Percentiles rank a stretch among this genome's conserved stretches.
These are phyloP conservation scores for Amphibolis antarctica DNA, from an alignment of 106 monocot genomes.

Conservation along the genomic window DNA sequence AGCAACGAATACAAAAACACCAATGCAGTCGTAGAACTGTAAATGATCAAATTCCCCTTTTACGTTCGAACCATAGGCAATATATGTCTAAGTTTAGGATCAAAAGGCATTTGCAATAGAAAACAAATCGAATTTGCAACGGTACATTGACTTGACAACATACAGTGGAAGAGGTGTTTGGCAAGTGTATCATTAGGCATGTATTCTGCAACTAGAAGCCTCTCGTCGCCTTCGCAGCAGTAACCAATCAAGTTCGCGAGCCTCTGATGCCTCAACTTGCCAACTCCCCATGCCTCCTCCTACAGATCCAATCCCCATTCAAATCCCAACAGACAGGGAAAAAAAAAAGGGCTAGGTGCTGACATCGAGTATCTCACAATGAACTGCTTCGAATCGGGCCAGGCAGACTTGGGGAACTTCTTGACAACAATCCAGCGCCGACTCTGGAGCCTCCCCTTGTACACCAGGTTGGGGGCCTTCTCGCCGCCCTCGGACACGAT, in stretches of 20 bases:
- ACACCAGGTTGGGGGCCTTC: constrained; percentile 81
- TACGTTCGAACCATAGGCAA: no score
- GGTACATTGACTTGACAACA: not conserved
- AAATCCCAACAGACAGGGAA: not conserved
- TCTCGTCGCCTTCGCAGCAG: constrained; percentile 63
- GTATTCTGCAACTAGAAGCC: constrained; percentile 58
- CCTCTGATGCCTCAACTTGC: constrained; percentile 44
- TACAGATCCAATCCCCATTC: constrained; percentile 2
- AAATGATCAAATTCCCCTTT: no score
- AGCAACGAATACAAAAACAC: no score
- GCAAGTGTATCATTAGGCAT: constrained; percentile 72
- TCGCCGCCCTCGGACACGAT: constrained; percentile 91
- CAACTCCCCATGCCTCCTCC: constrained; percentile 69
- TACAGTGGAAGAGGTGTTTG: constrained; percentile 79
- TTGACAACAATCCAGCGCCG: constrained; percentile 78
- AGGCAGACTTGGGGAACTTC: constrained; percentile 87
- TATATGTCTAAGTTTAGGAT: no score
- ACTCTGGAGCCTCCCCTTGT: constrained; percentile 61
- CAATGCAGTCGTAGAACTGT: no score
- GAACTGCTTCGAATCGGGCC: constrained; percentile 96
- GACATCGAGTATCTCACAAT: constrained; percentile 22
- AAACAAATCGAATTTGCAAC: not conserved
- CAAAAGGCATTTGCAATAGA: no score
- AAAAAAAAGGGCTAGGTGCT: not conserved
- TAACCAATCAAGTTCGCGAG: constrained; percentile 68